Conservation (phyloP, 805 yeast genomes). For the Barnettozyma wickerhamii region DNA sequence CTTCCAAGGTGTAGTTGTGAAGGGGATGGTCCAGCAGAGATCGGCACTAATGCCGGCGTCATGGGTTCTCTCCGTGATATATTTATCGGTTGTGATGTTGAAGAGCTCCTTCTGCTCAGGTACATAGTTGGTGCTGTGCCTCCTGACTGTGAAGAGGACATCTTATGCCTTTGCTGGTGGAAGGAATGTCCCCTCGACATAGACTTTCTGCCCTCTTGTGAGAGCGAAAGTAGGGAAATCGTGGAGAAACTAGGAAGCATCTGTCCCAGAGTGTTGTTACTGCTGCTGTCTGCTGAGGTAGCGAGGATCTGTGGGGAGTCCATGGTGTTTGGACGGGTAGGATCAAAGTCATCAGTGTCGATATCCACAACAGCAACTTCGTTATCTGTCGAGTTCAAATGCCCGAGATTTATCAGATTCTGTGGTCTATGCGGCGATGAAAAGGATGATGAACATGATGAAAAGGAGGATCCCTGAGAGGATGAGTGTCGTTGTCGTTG, state of each 20-base stretch:
- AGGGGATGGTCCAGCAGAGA: neutral
- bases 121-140: conserved; percentile 9
- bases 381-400: neutral
- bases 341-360: conserved; percentile 18
- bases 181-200: conserved; percentile 11
- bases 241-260: conserved; percentile 20
- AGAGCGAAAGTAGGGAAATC: conserved; percentile 23
- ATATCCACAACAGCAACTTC: conserved; percentile 23
- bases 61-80: no score
- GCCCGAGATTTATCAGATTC: neutral
- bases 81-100: conserved; percentile 14
- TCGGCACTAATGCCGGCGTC: no score
- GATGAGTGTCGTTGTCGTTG: no score
- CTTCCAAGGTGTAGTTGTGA: neutral
- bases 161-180: conserved; percentile 22
- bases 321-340: conserved; percentile 2
- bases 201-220: conserved; percentile 9
- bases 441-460: conserved; percentile 5
- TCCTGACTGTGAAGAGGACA: conserved; percentile 2
- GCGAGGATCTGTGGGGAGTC: conserved; percentile 23
- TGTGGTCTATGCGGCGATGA: conserved; percentile 2
- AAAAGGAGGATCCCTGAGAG: neutral
- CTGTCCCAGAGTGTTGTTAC: no score
- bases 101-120: conserved; percentile 7
- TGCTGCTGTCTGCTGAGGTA: conserved; percentile 16